Percentiles rank a stretch among this genome's conserved stretches.
phyloP scores from a whole-genome alignment of 2,329 filamentous ascomycete genomes.

The Epichloe sylvatica region DNA sequence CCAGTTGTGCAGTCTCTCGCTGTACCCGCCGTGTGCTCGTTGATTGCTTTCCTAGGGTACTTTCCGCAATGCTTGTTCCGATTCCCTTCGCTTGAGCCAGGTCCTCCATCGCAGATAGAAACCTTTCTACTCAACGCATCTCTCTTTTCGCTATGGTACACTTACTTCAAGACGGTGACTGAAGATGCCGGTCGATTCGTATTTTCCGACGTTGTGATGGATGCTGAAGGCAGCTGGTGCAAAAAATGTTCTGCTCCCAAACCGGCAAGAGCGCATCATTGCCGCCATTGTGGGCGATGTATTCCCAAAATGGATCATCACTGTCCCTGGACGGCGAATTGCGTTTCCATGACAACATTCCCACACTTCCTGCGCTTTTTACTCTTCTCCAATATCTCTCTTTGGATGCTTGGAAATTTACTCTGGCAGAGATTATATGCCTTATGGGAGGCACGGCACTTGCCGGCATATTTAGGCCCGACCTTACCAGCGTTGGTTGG shows the following conservation, averaged over 20 bases:
- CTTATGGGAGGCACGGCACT: constrained; percentile 50
- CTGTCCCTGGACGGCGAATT: constrained; percentile 75
- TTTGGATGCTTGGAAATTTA: constrained; percentile 47
- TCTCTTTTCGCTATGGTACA: constrained; percentile 50
- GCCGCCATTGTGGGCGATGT: constrained; percentile 59
- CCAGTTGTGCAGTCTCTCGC: constrained; percentile 41
- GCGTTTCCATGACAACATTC: constrained; percentile 68
- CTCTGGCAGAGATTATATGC: constrained; percentile 43
- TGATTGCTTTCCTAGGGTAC: constrained; percentile 59
- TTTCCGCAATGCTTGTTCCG: constrained; percentile 59
- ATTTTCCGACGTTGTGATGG: constrained; percentile 25
- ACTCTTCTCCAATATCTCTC: constrained; percentile 49
- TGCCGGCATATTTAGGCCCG: constrained; percentile 65
- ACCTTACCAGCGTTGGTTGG: constrained; percentile 42
- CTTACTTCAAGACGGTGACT: constrained; percentile 49
- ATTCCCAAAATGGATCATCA: constrained; percentile 77
- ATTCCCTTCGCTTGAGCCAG: constrained; percentile 40
- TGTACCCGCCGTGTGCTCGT: constrained; percentile 50
- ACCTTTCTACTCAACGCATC: constrained; percentile 51
- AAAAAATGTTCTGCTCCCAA: constrained; percentile 62
- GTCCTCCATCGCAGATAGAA: constrained; percentile 44
- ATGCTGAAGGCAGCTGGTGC: constrained; percentile 46
- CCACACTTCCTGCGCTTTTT: constrained; percentile 80
- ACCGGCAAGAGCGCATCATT: constrained; percentile 69
- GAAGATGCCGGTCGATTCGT: constrained; percentile 43